Base-by-base conservation (phyloP, 768 basidiomycete genomes). In the Collybia sordida region DNA sequence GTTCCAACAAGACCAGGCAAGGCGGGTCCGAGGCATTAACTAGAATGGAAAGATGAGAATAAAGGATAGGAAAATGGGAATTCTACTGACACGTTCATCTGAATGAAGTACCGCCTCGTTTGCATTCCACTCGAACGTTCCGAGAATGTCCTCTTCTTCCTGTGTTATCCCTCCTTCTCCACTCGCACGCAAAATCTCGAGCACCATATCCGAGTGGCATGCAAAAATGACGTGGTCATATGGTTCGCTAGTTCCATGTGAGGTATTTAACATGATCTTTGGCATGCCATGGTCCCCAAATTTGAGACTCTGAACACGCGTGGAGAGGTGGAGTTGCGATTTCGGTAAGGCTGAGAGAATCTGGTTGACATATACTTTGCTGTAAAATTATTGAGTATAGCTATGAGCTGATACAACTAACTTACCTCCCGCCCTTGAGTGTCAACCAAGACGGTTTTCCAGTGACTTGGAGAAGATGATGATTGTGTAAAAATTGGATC, bases 1-100 rank as follows among this genome's bases (percentile, higher is more conserved):
- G 62, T 90, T 91, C 88, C 88, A 90, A 55, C 85, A 85, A 0
- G 86, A 84, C 84, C 88, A 90, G 0, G 85, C 86, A 9, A 69
- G 54, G 17, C 77, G 68, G 42, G 71, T 70, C 49, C 69, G 71
- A 0, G 88, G 90, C 86, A 90, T 89, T 12, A 90, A 61, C 85
- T 88, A 40, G 6, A 22, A 14, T 19, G 15, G 45, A 2, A 17
- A 44, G 17, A 21, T 18, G n/a, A 5, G 23, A 24, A 37, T 6
- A 31, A n/a, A 24, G 15, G 11, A 27, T 27, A 27, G 11, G 11
- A 27, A 31, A 31, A 6, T 14, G 31, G 14, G 31, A 11, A 4
- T 19, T 34, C n/a, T 22, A 68, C 78, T 50, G 51, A 88, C 87
- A 46, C 66, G 65, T 38, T 74, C 65, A 59, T 90, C 88, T 17